Percentiles rank a stretch among this genome's conserved stretches.
These are phyloP conservation scores for Yamadazyma dushanensis DNA, from an alignment of 1,139 yeast species.

Conservation along the genomic window DNA sequence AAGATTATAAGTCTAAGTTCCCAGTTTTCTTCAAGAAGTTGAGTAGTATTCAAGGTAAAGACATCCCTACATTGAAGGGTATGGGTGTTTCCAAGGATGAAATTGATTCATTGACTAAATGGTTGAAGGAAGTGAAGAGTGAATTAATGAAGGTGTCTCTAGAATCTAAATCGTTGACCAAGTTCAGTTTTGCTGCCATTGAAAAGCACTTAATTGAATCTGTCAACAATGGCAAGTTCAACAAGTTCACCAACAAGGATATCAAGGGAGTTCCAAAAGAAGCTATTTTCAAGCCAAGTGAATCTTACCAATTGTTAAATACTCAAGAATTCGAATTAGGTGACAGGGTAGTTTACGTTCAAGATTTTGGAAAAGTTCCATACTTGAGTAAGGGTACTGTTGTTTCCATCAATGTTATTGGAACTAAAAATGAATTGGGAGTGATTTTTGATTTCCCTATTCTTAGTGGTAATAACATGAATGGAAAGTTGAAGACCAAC, in stretches of 20 bases:
- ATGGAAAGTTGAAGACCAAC: slow-evolving; percentile 71
- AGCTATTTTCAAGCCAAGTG: slow-evolving; percentile 77
- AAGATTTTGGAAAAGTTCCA: slow-evolving; percentile 89
- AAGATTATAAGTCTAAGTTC: slow-evolving; percentile 60
- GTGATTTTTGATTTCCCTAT: slow-evolving; percentile 83
- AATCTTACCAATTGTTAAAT: slow-evolving; percentile 70
- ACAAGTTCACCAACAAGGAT: slow-evolving; percentile 50
- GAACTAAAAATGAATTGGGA: slow-evolving; percentile 59
- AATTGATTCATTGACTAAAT: slow-evolving; percentile 46
- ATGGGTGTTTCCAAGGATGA: slow-evolving; percentile 30
- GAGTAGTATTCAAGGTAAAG: slow-evolving; percentile 18
- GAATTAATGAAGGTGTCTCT: slow-evolving; percentile 66
- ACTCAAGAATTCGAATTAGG: slow-evolving; percentile 82
- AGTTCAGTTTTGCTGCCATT: slow-evolving; percentile 62
- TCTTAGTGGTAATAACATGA: slow-evolving; percentile 78
- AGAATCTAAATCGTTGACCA: slow-evolving; percentile 78
- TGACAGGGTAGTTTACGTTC: slow-evolving; percentile 84
- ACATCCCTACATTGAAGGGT: slow-evolving; percentile 29
- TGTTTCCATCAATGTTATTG: slow-evolving; percentile 70
- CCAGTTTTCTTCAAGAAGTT: slow-evolving; percentile 51
- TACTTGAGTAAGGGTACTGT: slow-evolving; percentile 88
- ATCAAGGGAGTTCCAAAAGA: slow-evolving; percentile 82
- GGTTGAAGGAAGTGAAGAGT: slow-evolving; percentile 59
- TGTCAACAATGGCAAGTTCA: slow-evolving; percentile 32
- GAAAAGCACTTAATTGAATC: slow-evolving; percentile 62